Conservation (phyloP, 208 protist species). For the Sergeia podlipaevii region DNA sequence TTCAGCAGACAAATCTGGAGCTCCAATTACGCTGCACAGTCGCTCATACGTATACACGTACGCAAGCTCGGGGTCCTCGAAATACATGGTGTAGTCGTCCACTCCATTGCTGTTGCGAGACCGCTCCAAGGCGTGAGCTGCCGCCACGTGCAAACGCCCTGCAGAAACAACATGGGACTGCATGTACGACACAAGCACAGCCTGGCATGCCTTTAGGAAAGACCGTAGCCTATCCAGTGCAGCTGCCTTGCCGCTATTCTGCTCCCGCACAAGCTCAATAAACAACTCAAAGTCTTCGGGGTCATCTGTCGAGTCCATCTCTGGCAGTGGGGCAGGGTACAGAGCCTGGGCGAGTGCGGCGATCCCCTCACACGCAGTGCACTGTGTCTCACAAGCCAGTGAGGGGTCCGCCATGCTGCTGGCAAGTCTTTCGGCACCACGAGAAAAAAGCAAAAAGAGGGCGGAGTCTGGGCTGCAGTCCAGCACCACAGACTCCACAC, state of each 20-base stretch:
- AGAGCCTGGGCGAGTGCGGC: slow-evolving; percentile 68
- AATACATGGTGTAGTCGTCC: slow-evolving; percentile 44
- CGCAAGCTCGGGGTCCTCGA: slow-evolving; percentile 40
- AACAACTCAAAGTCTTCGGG: slow-evolving; percentile 59
- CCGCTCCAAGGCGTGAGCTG: slow-evolving; percentile 21
- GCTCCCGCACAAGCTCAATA: slow-evolving; percentile 8
- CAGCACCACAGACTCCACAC: slow-evolving; percentile 47
- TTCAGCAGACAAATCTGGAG: too few relatives aligned
- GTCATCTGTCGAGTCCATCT: slow-evolving; percentile 62
- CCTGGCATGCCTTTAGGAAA: slow-evolving; percentile 21
- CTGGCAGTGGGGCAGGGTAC: slow-evolving; percentile 35
- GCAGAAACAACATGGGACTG: not conserved
- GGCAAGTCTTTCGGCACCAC: slow-evolving; percentile 28
- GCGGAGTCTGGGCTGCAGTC: slow-evolving; percentile 19
- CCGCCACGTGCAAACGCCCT: slow-evolving; percentile 6
- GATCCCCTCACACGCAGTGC: slow-evolving; percentile 64
- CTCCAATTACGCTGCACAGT: slow-evolving; percentile 30
- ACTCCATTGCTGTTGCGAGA: slow-evolving; percentile 10
- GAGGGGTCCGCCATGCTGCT: not conserved
- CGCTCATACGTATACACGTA: slow-evolving; percentile 70
- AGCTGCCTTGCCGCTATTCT: slow-evolving; percentile 26
- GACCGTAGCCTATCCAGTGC: slow-evolving; percentile 15
- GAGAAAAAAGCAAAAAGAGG: slow-evolving; percentile 46
- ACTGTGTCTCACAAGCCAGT: slow-evolving; percentile 16
- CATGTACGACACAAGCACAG: not conserved